Evolutionary conservation across 768 basidiomycete species (phyloP).

Genomic region (Pisolithus sp.): DNA sequence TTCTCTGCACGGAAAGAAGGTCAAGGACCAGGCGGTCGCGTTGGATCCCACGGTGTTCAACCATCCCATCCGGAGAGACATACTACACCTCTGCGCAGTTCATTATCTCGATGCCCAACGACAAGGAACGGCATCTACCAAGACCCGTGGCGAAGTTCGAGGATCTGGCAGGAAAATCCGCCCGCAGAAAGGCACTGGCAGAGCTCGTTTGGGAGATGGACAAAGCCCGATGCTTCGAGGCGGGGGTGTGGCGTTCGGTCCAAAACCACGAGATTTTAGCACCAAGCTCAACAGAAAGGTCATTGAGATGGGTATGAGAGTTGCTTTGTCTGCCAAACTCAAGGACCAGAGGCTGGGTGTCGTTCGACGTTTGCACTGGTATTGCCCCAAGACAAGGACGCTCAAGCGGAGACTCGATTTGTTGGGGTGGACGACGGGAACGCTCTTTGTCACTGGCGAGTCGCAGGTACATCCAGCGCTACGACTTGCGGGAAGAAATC

Average conservation of each 20-base stretch:
- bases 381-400: conserved; percentile 62
- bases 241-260: conserved; percentile 90
- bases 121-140: conserved; percentile 89
- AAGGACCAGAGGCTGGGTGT: conserved; percentile 69
- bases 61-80: conserved; percentile 84
- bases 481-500: conserved; percentile 58
- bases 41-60: conserved; percentile 81
- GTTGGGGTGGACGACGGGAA: conserved; percentile 59
- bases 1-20: conserved; percentile 41
- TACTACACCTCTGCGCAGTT: conserved; percentile 86
- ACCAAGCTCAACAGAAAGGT: conserved; percentile 92
- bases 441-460: conserved; percentile 70
- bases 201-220: conserved; percentile 82
- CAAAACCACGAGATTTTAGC: conserved; percentile 86
- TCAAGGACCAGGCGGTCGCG: conserved; percentile 44
- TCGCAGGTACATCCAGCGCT: conserved; percentile 48
- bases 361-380: conserved; percentile 68
- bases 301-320: conserved; percentile 86
- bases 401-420: conserved; percentile 55
- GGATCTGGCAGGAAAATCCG: conserved; percentile 88
- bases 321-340: conserved; percentile 81
- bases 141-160: conserved; percentile 84
- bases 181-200: conserved; percentile 87
- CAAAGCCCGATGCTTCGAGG: conserved; percentile 85
- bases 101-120: conserved; percentile 84